Evolutionary conservation across 805 yeast species (phyloP).

Genomic region (Metschnikowia matae): DNA sequence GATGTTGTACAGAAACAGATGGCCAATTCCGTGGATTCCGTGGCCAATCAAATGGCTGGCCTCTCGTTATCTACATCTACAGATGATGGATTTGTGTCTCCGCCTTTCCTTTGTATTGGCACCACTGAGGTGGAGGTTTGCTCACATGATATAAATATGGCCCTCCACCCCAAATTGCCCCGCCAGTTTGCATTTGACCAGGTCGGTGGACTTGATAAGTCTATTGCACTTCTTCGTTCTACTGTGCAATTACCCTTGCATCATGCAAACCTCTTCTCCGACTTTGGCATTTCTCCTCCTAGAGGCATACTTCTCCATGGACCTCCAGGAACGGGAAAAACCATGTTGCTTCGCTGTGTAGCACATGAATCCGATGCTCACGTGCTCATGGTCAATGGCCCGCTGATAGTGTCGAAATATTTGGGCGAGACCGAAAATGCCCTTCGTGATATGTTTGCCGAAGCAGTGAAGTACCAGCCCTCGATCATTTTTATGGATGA

Average conservation of each 20-base stretch:
- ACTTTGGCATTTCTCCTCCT: conserved; percentile 90
- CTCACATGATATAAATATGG: conserved; percentile 3
- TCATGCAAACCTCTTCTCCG: conserved; percentile 68
- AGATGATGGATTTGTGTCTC: conserved; percentile 34
- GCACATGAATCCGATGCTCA: conserved; percentile 80
- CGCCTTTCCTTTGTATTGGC: conserved; percentile 43
- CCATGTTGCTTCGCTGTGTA: conserved; percentile 78
- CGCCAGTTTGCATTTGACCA: conserved; percentile 42
- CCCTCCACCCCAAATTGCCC: conserved; percentile 43
- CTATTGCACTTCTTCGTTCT: conserved; percentile 56
- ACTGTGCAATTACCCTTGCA: conserved; percentile 78
- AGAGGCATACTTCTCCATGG: conserved; percentile 92
- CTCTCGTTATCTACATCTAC: conserved; percentile 5
- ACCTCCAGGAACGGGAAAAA: conserved; percentile 96
- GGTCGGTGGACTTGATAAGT: conserved; percentile 75
- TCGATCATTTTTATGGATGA: conserved; percentile 87
- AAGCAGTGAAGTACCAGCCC: conserved; percentile 85
- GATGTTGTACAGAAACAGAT: conserved; percentile 25
- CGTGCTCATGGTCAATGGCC: conserved; percentile 81
- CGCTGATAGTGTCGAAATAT: conserved; percentile 87
- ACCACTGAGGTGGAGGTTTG: conserved; percentile 17
- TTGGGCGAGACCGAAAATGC: conserved; percentile 91
- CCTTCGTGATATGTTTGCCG: conserved; percentile 75
- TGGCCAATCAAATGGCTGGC: conserved; percentile 11
- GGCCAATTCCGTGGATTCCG: conserved; percentile 8